These are phyloP conservation scores for Starmera stellimalicola DNA, from an alignment of 1,139 yeast genomes.

Conservation along the genomic window DNA sequence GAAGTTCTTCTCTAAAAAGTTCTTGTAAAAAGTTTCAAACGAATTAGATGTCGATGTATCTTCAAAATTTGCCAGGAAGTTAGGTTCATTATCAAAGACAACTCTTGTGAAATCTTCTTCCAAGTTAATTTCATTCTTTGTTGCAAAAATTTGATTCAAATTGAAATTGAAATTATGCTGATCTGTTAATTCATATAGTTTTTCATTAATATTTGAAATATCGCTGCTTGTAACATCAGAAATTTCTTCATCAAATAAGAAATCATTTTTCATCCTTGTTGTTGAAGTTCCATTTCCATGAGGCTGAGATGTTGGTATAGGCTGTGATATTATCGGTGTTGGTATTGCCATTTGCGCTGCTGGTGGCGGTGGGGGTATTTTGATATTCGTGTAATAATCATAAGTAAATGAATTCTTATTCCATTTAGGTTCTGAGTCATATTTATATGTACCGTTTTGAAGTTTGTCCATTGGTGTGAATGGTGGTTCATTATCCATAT, in stretches of 20 bases:
- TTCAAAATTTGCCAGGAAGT: neutral
- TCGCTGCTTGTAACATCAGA: neutral
- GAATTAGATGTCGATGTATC: neutral
- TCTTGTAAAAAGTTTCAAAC: neutral
- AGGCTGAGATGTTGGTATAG: no score
- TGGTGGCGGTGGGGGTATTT: no score
- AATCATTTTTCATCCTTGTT: neutral
- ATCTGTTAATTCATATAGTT: neutral
- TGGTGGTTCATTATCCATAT: no score
- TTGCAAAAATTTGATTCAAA: neutral
- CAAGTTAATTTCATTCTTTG: neutral
- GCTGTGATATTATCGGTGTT: no score
- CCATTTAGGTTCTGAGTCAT: no score
- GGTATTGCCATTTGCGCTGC: no score
- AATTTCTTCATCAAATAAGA: neutral
- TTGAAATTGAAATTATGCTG: neutral
- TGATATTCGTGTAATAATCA: no score
- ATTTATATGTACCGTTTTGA: no score
- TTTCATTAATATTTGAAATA: neutral
- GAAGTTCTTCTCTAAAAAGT: neutral
- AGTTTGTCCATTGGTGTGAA: no score
- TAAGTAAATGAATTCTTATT: no score
- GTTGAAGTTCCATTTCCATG: neutral
- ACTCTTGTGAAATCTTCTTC: neutral
- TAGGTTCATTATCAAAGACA: neutral